Conservation (phyloP, 2,329 filamentous ascomycete species). For the Colletotrichum camelliae region DNA sequence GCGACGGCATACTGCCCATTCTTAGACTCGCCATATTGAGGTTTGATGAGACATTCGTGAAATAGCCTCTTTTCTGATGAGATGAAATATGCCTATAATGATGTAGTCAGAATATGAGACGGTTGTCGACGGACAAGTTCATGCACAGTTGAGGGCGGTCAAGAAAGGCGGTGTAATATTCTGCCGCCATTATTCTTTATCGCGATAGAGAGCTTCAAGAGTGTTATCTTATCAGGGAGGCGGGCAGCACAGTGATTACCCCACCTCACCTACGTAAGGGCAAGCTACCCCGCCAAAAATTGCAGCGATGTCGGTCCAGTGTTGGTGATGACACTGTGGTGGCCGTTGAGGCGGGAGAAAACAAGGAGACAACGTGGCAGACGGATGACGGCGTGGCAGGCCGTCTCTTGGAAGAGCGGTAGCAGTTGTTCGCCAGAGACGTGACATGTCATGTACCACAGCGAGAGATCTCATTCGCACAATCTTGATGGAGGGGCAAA, state of each 20-base stretch:
- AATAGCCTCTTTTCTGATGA: background rate
- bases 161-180: constrained; percentile 31
- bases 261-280: constrained; percentile 8
- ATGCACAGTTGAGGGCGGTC: constrained; percentile 26
- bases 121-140: constrained; percentile 7
- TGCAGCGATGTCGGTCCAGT: background rate
- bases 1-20: constrained; percentile 53
- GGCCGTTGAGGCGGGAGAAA: background rate
- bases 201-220: background rate
- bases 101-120: constrained; percentile 7
- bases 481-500: background rate
- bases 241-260: background rate
- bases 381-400: background rate
- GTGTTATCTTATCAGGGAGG: background rate
- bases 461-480: background rate
- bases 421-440: background rate
- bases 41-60: background rate
- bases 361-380: background rate
- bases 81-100: background rate
- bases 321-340: background rate
- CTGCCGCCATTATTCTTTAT: constrained; percentile 28
- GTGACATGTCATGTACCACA: background rate
- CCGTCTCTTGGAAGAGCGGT: background rate
- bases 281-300: constrained; percentile 15
- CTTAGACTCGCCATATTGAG: constrained; percentile 47